Percentiles rank a stretch among this genome's conserved stretches.
phyloP scores from a whole-genome alignment of 495 filamentous ascomycete genomes.

The Tuber magnatum region DNA sequence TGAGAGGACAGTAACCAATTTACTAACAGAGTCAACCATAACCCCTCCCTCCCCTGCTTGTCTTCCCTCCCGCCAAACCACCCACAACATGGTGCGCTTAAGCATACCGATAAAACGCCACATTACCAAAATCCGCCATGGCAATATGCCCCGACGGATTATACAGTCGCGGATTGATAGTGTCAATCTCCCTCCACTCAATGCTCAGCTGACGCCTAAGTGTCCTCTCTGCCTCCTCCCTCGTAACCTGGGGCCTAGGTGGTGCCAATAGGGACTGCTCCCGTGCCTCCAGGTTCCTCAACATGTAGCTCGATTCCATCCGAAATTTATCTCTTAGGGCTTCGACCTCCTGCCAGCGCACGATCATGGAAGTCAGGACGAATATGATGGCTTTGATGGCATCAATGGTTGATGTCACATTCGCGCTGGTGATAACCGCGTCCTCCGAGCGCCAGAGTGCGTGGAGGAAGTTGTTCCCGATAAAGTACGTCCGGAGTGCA shows the following conservation, averaged over 20 bases:
- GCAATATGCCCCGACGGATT: conserved; percentile 39
- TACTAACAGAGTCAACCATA: background rate
- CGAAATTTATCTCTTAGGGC: conserved; percentile 39
- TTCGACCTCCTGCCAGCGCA: conserved; percentile 39
- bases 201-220: conserved; percentile 15
- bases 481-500: conserved; percentile 62
- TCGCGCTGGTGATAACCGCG: conserved; percentile 39
- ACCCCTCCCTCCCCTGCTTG: background rate
- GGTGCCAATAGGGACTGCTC: conserved; percentile 12
- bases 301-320: conserved; percentile 32
- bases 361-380: conserved; percentile 39
- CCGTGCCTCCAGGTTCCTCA: conserved; percentile 24
- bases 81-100: background rate
- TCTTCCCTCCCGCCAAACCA: background rate
- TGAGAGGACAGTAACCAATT: too few relatives aligned
- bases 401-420: conserved; percentile 28
- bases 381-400: conserved; percentile 37
- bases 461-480: conserved; percentile 62
- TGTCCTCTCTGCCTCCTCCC: conserved; percentile 8
- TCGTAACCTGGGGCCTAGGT: background rate
- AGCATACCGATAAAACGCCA: conserved; percentile 40
- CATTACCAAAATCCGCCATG: conserved; percentile 40
- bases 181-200: conserved; percentile 22
- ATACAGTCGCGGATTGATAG: conserved; percentile 17
- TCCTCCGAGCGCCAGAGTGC: conserved; percentile 55